A percentile compares a stretch with the other conserved stretches of the same genome.
Evolutionary conservation across 148 eudicot genomes (phyloP).

Genomic region (Heliamphora exappendiculata): DNA sequence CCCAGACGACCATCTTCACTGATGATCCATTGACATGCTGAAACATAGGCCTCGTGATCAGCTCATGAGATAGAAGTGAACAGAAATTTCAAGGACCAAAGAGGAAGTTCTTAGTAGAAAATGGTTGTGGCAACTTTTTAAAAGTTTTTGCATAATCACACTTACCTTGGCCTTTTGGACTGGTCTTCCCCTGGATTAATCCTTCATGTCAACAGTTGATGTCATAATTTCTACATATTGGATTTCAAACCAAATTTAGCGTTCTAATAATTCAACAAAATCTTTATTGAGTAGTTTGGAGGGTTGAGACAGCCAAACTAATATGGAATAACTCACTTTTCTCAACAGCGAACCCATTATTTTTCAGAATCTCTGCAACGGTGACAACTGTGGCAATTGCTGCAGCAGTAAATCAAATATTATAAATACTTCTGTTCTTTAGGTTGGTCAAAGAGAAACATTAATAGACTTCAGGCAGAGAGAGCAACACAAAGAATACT

Average conservation of each 20-base stretch:
- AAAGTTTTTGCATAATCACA: background rate
- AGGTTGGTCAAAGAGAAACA: background rate
- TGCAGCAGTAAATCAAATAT: conserved; percentile 23
- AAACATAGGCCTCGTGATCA: background rate
- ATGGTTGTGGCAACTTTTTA: background rate
- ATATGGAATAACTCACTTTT: conserved; percentile 40
- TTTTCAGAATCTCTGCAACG: conserved; percentile 67
- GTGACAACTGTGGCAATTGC: conserved; percentile 83
- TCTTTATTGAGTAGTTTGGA: background rate
- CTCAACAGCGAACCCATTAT: conserved; percentile 70
- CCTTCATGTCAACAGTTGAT: conserved; percentile 62
- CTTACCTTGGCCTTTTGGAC: conserved; percentile 73
- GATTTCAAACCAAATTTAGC: background rate
- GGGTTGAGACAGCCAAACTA: background rate
- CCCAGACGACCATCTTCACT: background rate
- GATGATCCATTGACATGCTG: background rate
- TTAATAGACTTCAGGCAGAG: background rate
- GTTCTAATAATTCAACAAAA: background rate
- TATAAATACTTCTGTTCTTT: background rate
- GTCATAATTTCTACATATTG: conserved; percentile 50
- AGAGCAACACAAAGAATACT: background rate
- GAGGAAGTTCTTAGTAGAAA: background rate
- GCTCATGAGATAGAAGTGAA: background rate
- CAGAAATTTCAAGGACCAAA: background rate
- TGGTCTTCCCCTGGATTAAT: conserved; percentile 58